Evolutionary conservation across 345 rosid genomes (phyloP).

Genomic region (Ricinus communis): DNA sequence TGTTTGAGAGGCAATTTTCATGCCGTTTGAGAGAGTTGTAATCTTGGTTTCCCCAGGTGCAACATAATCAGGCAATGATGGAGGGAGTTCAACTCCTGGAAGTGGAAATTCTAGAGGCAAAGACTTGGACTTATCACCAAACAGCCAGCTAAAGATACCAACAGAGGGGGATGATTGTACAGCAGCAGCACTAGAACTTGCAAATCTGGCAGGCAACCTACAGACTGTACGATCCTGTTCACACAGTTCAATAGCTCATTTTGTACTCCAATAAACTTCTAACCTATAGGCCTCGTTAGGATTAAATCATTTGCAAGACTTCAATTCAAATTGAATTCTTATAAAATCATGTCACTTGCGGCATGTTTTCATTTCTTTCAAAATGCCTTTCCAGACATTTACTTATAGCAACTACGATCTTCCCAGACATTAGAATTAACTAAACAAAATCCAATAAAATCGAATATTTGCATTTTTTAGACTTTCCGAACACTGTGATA

Average conservation of each 20-base stretch:
- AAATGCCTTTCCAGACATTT: too few relatives aligned
- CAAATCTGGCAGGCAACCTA: constrained; percentile 41
- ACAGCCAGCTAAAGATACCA: constrained; percentile 60
- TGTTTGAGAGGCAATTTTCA: constrained; percentile 68
- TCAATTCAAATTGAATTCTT: too few relatives aligned
- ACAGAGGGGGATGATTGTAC: constrained; percentile 40
- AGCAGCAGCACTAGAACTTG: constrained; percentile 58
- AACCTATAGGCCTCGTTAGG: too few relatives aligned
- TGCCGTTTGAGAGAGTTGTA: constrained; percentile 71
- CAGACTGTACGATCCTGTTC: constrained; percentile 47
- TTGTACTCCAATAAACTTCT: neutral
- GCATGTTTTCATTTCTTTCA: too few relatives aligned
- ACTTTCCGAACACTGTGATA: too few relatives aligned
- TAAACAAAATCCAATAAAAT: too few relatives aligned
- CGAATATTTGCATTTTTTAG: too few relatives aligned
- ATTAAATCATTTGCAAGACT: too few relatives aligned
- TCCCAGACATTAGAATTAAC: too few relatives aligned
- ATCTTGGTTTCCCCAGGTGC: constrained; percentile 58
- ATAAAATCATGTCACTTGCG: too few relatives aligned
- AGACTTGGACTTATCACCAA: constrained; percentile 47
- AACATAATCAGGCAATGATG: constrained; percentile 54
- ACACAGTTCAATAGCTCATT: neutral
- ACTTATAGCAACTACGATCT: too few relatives aligned
- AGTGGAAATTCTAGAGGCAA: constrained; percentile 61
- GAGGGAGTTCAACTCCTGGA: constrained; percentile 56